Percentiles rank a stretch among this genome's conserved stretches.
phyloP scores from a whole-genome alignment of 331 rosid species.

The Quercus phellos region DNA sequence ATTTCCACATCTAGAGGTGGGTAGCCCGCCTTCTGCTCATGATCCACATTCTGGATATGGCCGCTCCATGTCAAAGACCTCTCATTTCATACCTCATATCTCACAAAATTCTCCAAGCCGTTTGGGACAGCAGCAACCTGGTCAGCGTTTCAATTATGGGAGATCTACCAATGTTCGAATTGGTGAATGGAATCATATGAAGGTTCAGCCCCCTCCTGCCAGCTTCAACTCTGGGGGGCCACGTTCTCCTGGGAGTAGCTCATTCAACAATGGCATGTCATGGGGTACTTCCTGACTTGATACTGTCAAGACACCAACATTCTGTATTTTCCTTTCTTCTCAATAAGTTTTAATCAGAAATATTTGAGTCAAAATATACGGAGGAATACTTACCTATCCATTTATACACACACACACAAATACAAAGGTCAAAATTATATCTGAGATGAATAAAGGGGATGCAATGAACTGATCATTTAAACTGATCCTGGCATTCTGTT shows the following conservation, averaged over 20 bases:
- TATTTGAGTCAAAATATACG: neutral
- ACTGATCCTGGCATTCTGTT: conserved; percentile 29
- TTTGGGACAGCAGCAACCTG: conserved; percentile 79
- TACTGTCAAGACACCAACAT: conserved; percentile 10
- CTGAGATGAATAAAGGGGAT: conserved; percentile 4
- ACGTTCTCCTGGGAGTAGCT: conserved; percentile 71
- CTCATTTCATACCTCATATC: conserved; percentile 65
- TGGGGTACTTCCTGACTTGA: conserved; percentile 65
- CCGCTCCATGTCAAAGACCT: conserved; percentile 56
- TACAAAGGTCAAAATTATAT: neutral
- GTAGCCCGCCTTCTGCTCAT: conserved; percentile 55
- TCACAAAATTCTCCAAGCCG: conserved; percentile 88
- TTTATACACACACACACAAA: too few species aligned
- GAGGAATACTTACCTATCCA: neutral
- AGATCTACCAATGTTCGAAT: conserved; percentile 48
- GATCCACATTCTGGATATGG: conserved; percentile 52
- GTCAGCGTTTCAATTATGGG: conserved; percentile 62
- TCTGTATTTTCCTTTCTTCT: conserved; percentile 4
- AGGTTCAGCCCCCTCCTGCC: conserved; percentile 66
- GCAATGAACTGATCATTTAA: conserved; percentile 14
- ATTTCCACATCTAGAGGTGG: conserved; percentile 61
- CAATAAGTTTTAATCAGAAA: neutral
- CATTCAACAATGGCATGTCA: conserved; percentile 55
- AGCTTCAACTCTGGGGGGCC: conserved; percentile 61
- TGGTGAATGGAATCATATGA: conserved; percentile 73